Base-by-base conservation (phyloP, 2,329 filamentous ascomycete genomes). In the Septoria linicola region DNA sequence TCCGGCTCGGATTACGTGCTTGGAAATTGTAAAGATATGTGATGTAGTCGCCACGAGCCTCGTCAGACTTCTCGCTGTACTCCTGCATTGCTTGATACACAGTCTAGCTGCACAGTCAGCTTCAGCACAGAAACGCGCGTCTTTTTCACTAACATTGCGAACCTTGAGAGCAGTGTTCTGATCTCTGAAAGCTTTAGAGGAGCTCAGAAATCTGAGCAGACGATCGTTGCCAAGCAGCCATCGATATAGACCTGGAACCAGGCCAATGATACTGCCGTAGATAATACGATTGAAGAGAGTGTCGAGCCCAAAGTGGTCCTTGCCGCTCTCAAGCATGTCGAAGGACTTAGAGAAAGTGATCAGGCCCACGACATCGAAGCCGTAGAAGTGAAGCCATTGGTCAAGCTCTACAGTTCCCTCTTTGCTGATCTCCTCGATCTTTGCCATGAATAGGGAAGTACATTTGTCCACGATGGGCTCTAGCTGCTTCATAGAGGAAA, bases 381-480 rank as follows among this genome's bases (percentile, higher is more conserved):
- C 55, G 32, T 53, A 56, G 52, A 50, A 54, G 5, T 53, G 39
- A 5, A 49, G 23, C 44, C 50, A 53, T 27, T 34, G 25, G 8
- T 41, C 50, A 10, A 56, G 31, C 10, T 51, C 41, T 17, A 53
- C 34, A 19, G 20, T 14, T 8, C 27, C 25, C 16, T 48, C 37
- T 3, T 14, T 8, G 8, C 31, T 17, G 8, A 40, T 19, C 13
- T 23, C 20, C 27, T 48, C 30, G 10, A 50, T 32, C 17, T 54
- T 27, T 5, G 23, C 23, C n/a, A 53, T 37, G 65, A 89, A 90
- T 3, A 87, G 69, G 54, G 80, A 79, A 0, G 85, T 84, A 1
- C 84, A 88, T 51, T 82, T 84, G 64, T 88, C 85, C 36, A 91
- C 86, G 34, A 87, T 83, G 1, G 87, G 85, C 64, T 92, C 88